These are phyloP conservation scores for Ophiocordyceps polyrhachis-furcata DNA, from an alignment of 2,329 filamentous ascomycete species.

Conservation along the genomic window DNA sequence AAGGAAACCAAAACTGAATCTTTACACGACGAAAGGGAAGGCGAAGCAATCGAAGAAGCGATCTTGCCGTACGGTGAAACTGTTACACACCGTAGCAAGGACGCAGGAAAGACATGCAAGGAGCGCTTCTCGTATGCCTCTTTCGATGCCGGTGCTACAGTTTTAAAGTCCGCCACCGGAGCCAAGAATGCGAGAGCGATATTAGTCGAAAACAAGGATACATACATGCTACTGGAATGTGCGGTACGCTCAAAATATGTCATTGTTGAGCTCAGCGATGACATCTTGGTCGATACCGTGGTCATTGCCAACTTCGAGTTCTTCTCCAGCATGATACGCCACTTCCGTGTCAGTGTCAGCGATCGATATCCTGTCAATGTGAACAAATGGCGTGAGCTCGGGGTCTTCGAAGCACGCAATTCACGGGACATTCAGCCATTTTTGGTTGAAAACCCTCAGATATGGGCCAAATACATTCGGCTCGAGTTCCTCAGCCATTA, in stretches of 20 bases:
- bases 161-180: slow-evolving; percentile 74
- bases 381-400: slow-evolving; percentile 81
- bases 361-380: slow-evolving; percentile 85
- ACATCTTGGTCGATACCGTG: slow-evolving; percentile 74
- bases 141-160: slow-evolving; percentile 87
- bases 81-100: slow-evolving; percentile 54
- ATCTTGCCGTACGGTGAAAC: slow-evolving; percentile 28
- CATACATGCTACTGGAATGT: slow-evolving; percentile 93
- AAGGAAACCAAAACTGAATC: neutral
- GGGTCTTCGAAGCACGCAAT: slow-evolving; percentile 79
- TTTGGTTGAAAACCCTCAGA: slow-evolving; percentile 79
- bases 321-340: slow-evolving; percentile 91
- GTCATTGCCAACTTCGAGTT: slow-evolving; percentile 99
- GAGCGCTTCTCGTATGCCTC: slow-evolving; percentile 95
- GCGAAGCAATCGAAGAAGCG: slow-evolving; percentile 12
- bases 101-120: slow-evolving; percentile 94
- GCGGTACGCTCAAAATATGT: slow-evolving; percentile 76
- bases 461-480: slow-evolving; percentile 84
- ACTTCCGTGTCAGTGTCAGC: slow-evolving; percentile 79
- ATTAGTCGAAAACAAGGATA: slow-evolving; percentile 91
- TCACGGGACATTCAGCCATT: slow-evolving; percentile 90
- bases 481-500: slow-evolving; percentile 89
- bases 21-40: slow-evolving; percentile 4
- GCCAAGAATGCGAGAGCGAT: slow-evolving; percentile 80
- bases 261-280: slow-evolving; percentile 82